Conservation (phyloP, 1,284 basidiomycete species). For the Leucoagaricus sp. region DNA sequence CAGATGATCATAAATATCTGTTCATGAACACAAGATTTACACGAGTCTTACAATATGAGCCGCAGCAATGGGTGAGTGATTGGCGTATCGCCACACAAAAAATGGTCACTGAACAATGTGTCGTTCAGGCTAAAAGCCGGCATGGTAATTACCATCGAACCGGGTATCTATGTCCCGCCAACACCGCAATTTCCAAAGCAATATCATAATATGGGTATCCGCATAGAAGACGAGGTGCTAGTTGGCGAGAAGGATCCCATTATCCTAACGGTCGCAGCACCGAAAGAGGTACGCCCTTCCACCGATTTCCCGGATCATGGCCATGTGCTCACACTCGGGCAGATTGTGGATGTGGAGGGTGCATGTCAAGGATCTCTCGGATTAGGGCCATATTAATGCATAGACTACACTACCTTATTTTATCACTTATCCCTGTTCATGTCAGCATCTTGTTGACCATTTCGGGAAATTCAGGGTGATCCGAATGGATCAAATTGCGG, state of each 20-base stretch:
- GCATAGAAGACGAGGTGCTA: constrained; percentile 93
- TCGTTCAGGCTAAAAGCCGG: constrained; percentile 68
- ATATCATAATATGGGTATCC: constrained; percentile 88
- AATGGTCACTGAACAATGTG: too few relatives aligned
- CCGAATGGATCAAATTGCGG: not conserved
- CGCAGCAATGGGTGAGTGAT: constrained; percentile 34
- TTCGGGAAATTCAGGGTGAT: not conserved
- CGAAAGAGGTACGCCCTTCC: constrained; percentile 72
- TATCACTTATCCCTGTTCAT: not conserved
- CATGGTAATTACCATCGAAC: constrained; percentile 89
- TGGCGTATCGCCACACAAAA: not conserved
- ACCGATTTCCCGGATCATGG: not conserved
- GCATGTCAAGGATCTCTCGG: constrained; percentile 80
- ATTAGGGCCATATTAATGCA: constrained; percentile 55
- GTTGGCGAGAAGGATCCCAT: constrained; percentile 68
- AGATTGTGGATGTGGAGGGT: constrained; percentile 85
- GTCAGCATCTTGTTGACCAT: not conserved
- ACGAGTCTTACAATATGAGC: constrained; percentile 68
- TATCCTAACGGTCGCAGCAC: constrained; percentile 77
- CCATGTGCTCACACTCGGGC: not conserved
- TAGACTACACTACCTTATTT: not conserved
- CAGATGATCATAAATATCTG: not conserved
- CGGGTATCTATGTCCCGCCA: constrained; percentile 86
- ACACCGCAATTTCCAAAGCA: constrained; percentile 75
- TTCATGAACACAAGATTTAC: constrained; percentile 59